A percentile compares a stretch with the other conserved stretches of the same genome.
Evolutionary conservation across 257 asterid species (phyloP).

Genomic region (Ilex asprella): DNA sequence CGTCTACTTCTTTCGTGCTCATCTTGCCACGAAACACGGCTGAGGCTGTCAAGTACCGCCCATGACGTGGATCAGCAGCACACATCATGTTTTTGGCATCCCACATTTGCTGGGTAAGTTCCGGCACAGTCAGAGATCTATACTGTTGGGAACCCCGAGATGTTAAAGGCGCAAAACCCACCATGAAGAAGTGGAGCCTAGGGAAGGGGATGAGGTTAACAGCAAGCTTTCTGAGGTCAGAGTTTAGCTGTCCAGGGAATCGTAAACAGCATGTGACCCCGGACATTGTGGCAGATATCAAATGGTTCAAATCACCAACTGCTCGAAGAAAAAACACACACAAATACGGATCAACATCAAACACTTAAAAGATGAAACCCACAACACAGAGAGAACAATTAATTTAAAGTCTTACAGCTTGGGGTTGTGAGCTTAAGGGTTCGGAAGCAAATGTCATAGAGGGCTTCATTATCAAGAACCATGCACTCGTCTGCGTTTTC

Average conservation of each 20-base stretch:
- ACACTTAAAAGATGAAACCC: not conserved
- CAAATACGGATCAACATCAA: not conserved
- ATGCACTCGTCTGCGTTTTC: no score
- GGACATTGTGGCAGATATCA: not conserved
- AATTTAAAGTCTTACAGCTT: not conserved
- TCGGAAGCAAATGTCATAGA: no score
- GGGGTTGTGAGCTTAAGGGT: not conserved
- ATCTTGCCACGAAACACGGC: no score
- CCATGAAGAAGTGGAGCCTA: not conserved
- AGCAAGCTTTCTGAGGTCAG: not conserved
- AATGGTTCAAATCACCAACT: not conserved
- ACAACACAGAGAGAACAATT: not conserved
- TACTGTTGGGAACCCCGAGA: not conserved
- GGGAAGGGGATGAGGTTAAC: constrained; percentile 1
- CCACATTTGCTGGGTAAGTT: no score
- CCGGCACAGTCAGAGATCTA: not conserved
- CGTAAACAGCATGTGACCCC: no score
- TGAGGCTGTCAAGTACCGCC: no score
- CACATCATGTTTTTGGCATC: no score
- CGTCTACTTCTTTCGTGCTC: no score
- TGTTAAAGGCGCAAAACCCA: no score
- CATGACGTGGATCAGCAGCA: no score
- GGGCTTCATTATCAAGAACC: no score
- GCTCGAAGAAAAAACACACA: not conserved
- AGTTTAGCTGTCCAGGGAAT: no score